Evolutionary conservation across 2,329 filamentous ascomycete species (phyloP).

Genomic region (Diaporthe sp.): DNA sequence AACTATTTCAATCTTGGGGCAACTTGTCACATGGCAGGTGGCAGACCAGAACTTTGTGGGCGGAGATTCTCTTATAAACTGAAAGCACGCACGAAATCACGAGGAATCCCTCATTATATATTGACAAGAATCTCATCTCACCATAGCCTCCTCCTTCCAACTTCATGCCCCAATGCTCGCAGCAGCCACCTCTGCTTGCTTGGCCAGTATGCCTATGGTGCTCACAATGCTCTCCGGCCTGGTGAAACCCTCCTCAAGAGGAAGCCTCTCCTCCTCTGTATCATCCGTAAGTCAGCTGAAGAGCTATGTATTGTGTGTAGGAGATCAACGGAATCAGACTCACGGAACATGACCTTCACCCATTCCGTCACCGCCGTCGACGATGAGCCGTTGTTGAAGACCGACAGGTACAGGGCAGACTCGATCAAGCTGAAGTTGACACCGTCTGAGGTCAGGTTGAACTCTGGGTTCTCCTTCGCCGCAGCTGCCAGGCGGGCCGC

Average conservation of each 20-base stretch:
- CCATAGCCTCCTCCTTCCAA: not conserved
- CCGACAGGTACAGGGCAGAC: slow-evolving; percentile 36
- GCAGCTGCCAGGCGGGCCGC: slow-evolving; percentile 41
- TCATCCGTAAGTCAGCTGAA: not conserved
- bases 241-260: not conserved
- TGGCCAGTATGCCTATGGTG: not conserved
- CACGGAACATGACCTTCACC: slow-evolving; percentile 38
- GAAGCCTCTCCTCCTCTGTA: slow-evolving; percentile 3
- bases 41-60: too few species aligned
- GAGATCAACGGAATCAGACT: not conserved
- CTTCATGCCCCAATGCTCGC: not conserved
- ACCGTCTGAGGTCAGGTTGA: slow-evolving; percentile 36
- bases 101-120: not conserved
- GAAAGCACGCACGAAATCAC: too few species aligned
- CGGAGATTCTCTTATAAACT: not conserved
- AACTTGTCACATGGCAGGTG: too few species aligned
- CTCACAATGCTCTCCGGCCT: not conserved
- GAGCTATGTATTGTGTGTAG: not conserved
- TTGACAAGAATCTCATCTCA: not conserved
- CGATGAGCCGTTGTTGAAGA: slow-evolving; percentile 37
- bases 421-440: slow-evolving; percentile 37
- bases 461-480: slow-evolving; percentile 40
- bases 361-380: slow-evolving; percentile 37
- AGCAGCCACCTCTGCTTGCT: slow-evolving; percentile 2
- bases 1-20: too few species aligned